Base-by-base conservation (phyloP, 148 eudicot genomes). In the Cornus controversa region DNA sequence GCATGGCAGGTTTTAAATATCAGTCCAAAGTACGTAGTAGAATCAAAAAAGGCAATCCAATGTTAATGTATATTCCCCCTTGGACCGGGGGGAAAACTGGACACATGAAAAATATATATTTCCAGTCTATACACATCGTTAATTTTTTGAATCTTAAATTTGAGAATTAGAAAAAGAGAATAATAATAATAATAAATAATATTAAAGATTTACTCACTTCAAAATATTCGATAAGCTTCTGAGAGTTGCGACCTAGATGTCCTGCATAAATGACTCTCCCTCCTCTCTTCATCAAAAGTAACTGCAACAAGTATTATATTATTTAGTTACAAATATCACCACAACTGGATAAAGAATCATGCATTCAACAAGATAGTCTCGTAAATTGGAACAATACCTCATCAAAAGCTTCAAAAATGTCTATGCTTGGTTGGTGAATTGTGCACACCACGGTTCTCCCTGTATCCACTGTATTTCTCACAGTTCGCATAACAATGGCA, bases 361-460 rank as follows among this genome's bases (percentile, higher is more conserved):
- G 58, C 6, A 11, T 29, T 37, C 13, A 10, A 36, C 4, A 36
- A 66, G 31, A 25, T 45, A 4, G 70, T 11, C 27, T 6, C 10
- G 10, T 4, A 47, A 2, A 26, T 70, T 53, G 23, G 34, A 10
- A 7, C 16, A 40, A 1, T 76, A 89, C 97, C 85, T 93, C 97
- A 83, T 93, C 97, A 71, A 93, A 93, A 72, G 97, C 83, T 78
- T 93, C 97, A 84, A 93, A 93, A 64, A 93, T 89, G 75, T 93
- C 92, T 66, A 93, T 93, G 80, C 97, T 91, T 36, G 96, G 96
- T 73, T 92, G 96, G 80, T 92, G 96, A 77, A 92, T 92, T 66
- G 93, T 92, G 86, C 96, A 92, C 18, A 92, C 92, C 64, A 92
- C 94, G 23, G 97, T 92, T 78, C 97, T 86, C 34, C 97, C 97